Evolutionary conservation across 441 rosid genomes (phyloP).

Genomic region (Capsella rubella): DNA sequence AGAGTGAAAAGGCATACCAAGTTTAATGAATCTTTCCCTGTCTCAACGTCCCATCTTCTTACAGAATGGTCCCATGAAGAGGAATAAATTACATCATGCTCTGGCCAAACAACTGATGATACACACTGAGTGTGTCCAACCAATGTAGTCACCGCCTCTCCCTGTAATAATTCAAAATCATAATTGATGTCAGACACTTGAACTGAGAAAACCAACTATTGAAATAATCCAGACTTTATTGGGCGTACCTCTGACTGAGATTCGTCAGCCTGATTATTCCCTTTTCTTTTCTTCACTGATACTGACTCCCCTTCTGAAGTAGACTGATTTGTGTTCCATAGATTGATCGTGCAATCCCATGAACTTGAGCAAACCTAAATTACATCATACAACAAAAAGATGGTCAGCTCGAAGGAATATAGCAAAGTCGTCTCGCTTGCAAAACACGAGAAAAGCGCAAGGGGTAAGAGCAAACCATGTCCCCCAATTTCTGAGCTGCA

Average conservation of each 20-base stretch:
- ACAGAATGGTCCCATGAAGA: slow-evolving; percentile 98
- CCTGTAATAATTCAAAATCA: slow-evolving; percentile 53
- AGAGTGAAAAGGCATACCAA: slow-evolving; percentile 58
- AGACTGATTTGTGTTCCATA: slow-evolving; percentile 73
- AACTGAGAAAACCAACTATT: slow-evolving; percentile 13
- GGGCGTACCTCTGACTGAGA: slow-evolving; percentile 74
- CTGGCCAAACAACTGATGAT: slow-evolving; percentile 89
- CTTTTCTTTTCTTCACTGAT: slow-evolving; percentile 85
- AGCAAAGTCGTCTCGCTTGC: slow-evolving; percentile 3
- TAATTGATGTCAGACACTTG: slow-evolving; percentile 14
- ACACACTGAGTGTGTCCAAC: slow-evolving; percentile 93
- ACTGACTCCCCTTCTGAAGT: slow-evolving; percentile 60
- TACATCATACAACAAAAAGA: slow-evolving; percentile 22
- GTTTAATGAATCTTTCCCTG: slow-evolving; percentile 75
- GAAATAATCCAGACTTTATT: slow-evolving; percentile 18
- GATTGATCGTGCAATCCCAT: slow-evolving; percentile 86
- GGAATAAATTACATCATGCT: slow-evolving; percentile 71
- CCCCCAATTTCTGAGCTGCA: slow-evolving; percentile 69
- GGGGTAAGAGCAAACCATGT: slow-evolving; percentile 60
- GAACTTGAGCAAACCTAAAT: slow-evolving; percentile 88
- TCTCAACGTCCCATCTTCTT: slow-evolving; percentile 86
- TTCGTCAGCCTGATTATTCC: slow-evolving; percentile 64
- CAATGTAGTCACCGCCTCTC: slow-evolving; percentile 74
- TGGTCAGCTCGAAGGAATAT: slow-evolving; percentile 15
- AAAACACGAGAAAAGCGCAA: slow-evolving; percentile 22